These are phyloP conservation scores for Dillenia turbinata DNA, from an alignment of 164 flowering plant species.

Conservation along the genomic window DNA sequence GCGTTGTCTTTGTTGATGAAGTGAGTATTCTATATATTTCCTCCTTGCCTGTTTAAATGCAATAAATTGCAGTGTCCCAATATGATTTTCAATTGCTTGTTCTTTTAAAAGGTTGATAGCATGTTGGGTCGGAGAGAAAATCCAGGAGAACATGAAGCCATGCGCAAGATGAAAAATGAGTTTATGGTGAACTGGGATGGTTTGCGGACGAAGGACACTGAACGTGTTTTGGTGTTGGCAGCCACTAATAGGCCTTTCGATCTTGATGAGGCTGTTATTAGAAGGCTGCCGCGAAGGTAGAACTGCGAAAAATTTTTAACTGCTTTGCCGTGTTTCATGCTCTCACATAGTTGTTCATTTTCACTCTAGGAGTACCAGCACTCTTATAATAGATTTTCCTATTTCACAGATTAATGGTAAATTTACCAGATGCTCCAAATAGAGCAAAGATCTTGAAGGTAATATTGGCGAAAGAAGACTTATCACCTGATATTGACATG, in stretches of 20 bases:
- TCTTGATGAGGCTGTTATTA: conserved; percentile 93
- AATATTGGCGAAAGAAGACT: conserved; percentile 82
- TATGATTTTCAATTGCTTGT: conserved; percentile 1
- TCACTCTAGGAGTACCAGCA: background rate
- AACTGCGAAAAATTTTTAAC: background rate
- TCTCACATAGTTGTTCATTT: background rate
- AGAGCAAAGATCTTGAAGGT: conserved; percentile 83
- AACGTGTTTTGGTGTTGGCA: conserved; percentile 87
- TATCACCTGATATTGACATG: conserved; percentile 71
- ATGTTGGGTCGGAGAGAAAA: conserved; percentile 91
- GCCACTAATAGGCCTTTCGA: conserved; percentile 98
- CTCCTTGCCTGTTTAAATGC: background rate
- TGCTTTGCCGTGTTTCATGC: background rate
- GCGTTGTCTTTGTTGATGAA: conserved; percentile 95
- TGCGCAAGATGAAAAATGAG: conserved; percentile 98
- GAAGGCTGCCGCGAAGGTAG: conserved; percentile 90
- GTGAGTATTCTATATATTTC: conserved; percentile 27
- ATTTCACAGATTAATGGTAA: conserved; percentile 75
- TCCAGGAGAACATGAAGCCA: conserved; percentile 97
- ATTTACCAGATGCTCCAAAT: conserved; percentile 86
- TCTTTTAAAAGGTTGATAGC: conserved; percentile 75
- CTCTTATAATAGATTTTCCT: conserved; percentile 7
- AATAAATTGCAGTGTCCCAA: background rate
- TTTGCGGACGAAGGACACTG: conserved; percentile 81
- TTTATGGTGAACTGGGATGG: conserved; percentile 99